Evolutionary conservation across 352 stramenopile species (phyloP).

Genomic region (Phytophthora ohioensis): DNA sequence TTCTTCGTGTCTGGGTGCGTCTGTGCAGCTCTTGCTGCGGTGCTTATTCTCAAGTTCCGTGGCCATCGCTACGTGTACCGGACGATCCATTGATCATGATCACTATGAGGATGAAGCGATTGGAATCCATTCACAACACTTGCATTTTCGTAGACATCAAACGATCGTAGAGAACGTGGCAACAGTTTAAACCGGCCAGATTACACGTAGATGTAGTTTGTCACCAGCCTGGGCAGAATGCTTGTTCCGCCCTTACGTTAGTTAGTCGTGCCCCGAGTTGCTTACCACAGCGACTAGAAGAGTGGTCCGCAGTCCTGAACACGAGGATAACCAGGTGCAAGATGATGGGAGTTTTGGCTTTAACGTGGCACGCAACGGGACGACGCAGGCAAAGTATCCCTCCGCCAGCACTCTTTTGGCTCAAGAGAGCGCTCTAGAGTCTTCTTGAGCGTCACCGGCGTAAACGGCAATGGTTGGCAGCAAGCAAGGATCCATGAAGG

Average conservation of each 20-base stretch:
- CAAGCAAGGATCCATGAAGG: conserved; percentile 21
- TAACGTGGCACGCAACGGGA: conserved; percentile 12
- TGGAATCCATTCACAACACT: background rate
- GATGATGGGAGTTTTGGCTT: background rate
- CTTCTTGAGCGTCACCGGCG: conserved; percentile 20
- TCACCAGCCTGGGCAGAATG: background rate
- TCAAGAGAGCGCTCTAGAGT: background rate
- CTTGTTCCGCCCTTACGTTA: conserved; percentile 14
- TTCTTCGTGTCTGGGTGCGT: conserved; percentile 74
- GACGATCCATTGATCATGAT: conserved; percentile 48
- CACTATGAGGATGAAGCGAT: background rate
- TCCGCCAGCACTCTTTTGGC: no score
- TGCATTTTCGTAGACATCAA: conserved; percentile 14
- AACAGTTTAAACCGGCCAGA: background rate
- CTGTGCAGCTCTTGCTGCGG: conserved; percentile 49
- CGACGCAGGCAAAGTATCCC: conserved; percentile 7
- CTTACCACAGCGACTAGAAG: conserved; percentile 17
- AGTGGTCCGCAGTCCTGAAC: conserved; percentile 12
- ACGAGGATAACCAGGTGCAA: conserved; percentile 20
- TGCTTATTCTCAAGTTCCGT: conserved; percentile 58
- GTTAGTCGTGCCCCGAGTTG: conserved; percentile 1
- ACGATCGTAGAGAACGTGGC: conserved; percentile 14
- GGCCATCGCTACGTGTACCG: conserved; percentile 71
- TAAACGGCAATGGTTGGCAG: conserved; percentile 29
- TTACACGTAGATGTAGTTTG: conserved; percentile 14